Conservation (phyloP, 2,329 filamentous ascomycete genomes). For the Beauveria caledonica region DNA sequence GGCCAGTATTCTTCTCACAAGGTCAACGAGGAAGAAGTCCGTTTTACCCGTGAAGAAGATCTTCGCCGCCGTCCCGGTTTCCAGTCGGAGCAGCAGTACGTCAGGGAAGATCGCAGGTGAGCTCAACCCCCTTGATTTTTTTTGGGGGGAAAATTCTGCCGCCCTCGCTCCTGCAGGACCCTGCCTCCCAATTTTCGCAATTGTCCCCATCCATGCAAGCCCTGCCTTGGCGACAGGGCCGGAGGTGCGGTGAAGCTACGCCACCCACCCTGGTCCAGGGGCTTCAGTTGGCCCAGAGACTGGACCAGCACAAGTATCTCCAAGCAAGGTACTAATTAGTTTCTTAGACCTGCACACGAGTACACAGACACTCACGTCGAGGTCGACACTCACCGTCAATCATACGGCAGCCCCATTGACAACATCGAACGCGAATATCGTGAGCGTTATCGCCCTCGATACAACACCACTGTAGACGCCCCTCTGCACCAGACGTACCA, state of each 20-base stretch:
- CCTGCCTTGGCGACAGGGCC: not conserved
- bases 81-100: conserved; percentile 45
- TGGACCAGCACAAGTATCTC: not conserved
- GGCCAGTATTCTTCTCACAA: conserved; percentile 75
- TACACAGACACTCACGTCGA: conserved; percentile 61
- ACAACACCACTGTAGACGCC: conserved; percentile 29
- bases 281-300: conserved; percentile 3
- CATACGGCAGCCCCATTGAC: conserved; percentile 48
- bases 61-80: conserved; percentile 63
- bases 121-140: conserved; percentile 19
- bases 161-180: conserved; percentile 10
- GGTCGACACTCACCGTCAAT: conserved; percentile 46
- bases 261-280: conserved; percentile 5
- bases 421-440: conserved; percentile 59
- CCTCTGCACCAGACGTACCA: conserved; percentile 16
- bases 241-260: conserved; percentile 7
- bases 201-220: conserved; percentile 2
- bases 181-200: conserved; percentile 9
- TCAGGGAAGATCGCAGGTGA: conserved; percentile 46
- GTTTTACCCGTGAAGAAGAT: conserved; percentile 70
- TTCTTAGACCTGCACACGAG: conserved; percentile 28
- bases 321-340: not conserved
- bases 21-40: conserved; percentile 76
- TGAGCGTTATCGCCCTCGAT: conserved; percentile 47
- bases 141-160: conserved; percentile 11